Evolutionary conservation across 495 filamentous ascomycete species (phyloP), one percentile per base, ranked within the genome.

Genomic region (Schizothecium vesticola): DNA sequence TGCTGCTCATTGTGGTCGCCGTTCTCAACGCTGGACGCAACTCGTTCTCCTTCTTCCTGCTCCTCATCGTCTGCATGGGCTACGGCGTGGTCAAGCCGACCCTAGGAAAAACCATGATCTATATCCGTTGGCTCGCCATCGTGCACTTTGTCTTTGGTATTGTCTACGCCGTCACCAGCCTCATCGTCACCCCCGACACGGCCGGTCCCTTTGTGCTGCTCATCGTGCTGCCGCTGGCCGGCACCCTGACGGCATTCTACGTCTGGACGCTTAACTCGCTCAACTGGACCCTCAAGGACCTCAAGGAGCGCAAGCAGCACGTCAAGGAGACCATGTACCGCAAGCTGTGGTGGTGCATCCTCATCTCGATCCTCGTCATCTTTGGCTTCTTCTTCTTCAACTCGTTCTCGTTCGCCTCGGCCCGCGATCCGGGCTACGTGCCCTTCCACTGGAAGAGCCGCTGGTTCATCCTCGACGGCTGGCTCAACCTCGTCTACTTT

Each of bases 11-110:
- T 21, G 79, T 97, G 36, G 96, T 97, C 10, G 92, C 93, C 64
- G 83, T 98, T 59, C 86, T 99, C 23, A 97, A 97, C 77, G 95
- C 95, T 7, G 92, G 86, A 57, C 87, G 95, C 66, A 99, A 98
- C 76, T 96, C 94, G 0, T 97, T 99, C 78, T 97, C 94, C 24
- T 99, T 99, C 84, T 98, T 99, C 83, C 86, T 99, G 29, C 89
- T 99, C 1, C 89, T 99, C 28, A 99, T 99, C 67, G 95, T 98
- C 25, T 99, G 95, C 78, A 98, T 99, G 95, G 95, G 95, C 59
- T 99, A 99, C 71, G 95, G 95, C 73, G 95, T 99, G 24, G 95
- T 98, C 68, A 97, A 97, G 78, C 94, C 89, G 7, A 91, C 88
- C n/a, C 84, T 99, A 3, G 95, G 95, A 65, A 88, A 90, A 70